Evolutionary conservation across 202 grass and related monocot species (phyloP), one percentile per base, ranked within the genome.

Genomic region (Schoenoplectus triqueter): DNA sequence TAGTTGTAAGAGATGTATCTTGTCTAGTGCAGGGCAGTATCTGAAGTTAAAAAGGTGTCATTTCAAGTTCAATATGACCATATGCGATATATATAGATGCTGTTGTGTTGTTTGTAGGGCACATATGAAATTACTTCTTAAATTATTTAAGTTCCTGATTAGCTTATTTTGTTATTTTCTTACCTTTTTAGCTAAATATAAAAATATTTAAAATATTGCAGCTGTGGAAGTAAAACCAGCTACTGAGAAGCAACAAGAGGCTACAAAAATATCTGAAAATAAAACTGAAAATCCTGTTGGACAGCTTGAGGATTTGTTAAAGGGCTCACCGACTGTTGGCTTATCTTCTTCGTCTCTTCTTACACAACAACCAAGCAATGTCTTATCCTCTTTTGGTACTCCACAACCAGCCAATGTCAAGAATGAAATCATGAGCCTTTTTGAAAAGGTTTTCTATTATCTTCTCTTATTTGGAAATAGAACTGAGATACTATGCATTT

Each of bases 341-440:
- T 15, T 85, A 65, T 92, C 92, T 84, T 92, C 92, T 74, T 79
- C 86, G 86, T 87, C 95, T 86, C 85, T 50, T 18, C 86, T 84
- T 83, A 47, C 88, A 14, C 88, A 92, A 87, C 31, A 31, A 31
- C 81, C 81, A 41, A 67, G 20, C 67, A 98, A 92, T 84, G 66
- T 78, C 2, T 14, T 85, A 65, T 62, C 86, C 86, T 86, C 95
- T 84, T 85, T 22, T 11, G 83, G 67, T 80, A 59, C 88, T 41
- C 86, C 88, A 87, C 61, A 69, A 69, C 49, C 65, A 0, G 66
- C 49, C 71, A 98, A 91, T 84, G 72, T 63, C 1, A 95, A 95
- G 84, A 98, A 89, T 64, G 93, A 98, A 72, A 98, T 95, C 70
- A 95, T 98, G 95, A 95, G 91, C 86, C 90, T 98, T 68, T 98